phyloP scores from a whole-genome alignment of 2,329 filamentous ascomycete genomes.

The Fusarium praegraminearum region DNA sequence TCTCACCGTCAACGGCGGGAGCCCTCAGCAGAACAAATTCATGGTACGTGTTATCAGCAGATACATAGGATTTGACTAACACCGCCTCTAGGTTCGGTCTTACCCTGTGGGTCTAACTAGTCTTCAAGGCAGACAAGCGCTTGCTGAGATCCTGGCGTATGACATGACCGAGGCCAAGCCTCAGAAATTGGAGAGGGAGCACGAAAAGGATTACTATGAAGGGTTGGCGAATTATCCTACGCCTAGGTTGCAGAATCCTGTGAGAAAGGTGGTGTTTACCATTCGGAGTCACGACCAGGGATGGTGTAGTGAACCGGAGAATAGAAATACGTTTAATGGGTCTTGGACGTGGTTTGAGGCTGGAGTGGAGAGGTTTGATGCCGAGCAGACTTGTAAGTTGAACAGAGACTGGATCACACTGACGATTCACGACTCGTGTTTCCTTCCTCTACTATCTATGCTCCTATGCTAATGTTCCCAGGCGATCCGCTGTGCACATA shows the following conservation, averaged over 20 bases:
- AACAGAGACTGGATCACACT: not conserved
- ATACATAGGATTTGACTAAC: constrained; percentile 11
- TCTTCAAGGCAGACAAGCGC: constrained; percentile 44
- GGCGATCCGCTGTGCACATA: constrained; percentile 50
- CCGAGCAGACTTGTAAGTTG: constrained; percentile 49
- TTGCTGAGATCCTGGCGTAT: constrained; percentile 49
- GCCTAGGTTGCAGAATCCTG: constrained; percentile 60
- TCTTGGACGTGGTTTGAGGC: constrained; percentile 75
- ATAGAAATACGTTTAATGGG: constrained; percentile 57
- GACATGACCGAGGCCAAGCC: constrained; percentile 49
- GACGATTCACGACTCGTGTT: not conserved
- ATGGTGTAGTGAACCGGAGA: constrained; percentile 56
- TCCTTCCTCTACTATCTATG: not conserved
- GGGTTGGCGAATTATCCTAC: constrained; percentile 55
- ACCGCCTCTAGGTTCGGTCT: constrained; percentile 51
- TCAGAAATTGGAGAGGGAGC: constrained; percentile 43
- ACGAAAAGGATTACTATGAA: constrained; percentile 49
- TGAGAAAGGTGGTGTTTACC: constrained; percentile 71
- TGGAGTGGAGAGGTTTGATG: constrained; percentile 68
- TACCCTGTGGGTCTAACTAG: constrained; percentile 54
- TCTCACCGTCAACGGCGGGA: constrained; percentile 44
- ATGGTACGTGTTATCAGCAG: constrained; percentile 46
- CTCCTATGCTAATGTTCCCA: constrained; percentile 18
- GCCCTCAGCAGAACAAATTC: constrained; percentile 50
- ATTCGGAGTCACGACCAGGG: constrained; percentile 70